Evolutionary conservation across 2,329 filamentous ascomycete genomes (phyloP).

Genomic region (Aspergillus ruber): DNA sequence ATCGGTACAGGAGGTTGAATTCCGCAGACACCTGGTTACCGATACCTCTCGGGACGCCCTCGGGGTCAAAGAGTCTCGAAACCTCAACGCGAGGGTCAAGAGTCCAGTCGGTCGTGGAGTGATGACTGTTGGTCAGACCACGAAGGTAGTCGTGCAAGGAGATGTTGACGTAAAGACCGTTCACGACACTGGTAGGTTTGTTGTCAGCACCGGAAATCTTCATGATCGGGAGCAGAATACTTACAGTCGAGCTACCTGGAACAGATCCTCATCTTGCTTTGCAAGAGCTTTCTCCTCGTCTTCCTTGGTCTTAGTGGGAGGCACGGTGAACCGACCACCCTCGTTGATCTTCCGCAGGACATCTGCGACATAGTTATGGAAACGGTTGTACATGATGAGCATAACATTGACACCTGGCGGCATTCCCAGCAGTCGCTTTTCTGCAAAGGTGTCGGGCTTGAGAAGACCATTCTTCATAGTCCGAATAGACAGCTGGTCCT

Average conservation of each 20-base stretch:
- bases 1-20: constrained; percentile 51
- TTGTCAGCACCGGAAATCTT: background rate
- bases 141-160: constrained; percentile 30
- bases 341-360: constrained; percentile 40
- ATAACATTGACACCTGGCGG: constrained; percentile 30
- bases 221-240: background rate
- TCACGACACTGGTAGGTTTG: constrained; percentile 13
- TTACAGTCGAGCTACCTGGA: constrained; percentile 27
- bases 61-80: background rate
- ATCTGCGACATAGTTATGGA: constrained; percentile 35
- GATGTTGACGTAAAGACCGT: constrained; percentile 30
- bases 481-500: constrained; percentile 30
- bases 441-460: constrained; percentile 34
- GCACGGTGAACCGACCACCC: constrained; percentile 22
- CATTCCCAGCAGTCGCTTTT: constrained; percentile 25
- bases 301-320: constrained; percentile 12
- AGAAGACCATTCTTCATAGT: constrained; percentile 33
- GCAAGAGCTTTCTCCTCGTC: constrained; percentile 29
- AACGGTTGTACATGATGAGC: constrained; percentile 33
- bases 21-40: constrained; percentile 49
- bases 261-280: constrained; percentile 30
- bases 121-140: constrained; percentile 17
- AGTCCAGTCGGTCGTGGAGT: constrained; percentile 4
- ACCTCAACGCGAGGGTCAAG: constrained; percentile 6
- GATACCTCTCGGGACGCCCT: constrained; percentile 34